A percentile compares a stretch with the other conserved stretches of the same genome.
phyloP scores from a whole-genome alignment of 305 asterid genomes.

The Fraxinus latifolia region DNA sequence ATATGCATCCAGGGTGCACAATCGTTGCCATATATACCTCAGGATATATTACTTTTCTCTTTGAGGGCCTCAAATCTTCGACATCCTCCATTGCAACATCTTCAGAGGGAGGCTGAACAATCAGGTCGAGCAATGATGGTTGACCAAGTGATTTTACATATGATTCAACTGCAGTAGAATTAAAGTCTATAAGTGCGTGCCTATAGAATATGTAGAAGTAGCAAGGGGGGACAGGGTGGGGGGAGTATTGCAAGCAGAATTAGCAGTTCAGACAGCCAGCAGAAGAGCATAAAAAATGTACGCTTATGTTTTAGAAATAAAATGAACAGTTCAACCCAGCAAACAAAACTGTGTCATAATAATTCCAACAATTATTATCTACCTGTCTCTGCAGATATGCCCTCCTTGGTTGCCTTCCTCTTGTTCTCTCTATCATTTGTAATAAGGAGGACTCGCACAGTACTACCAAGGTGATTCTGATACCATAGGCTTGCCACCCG shows the following conservation, averaged over 20 bases:
- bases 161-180: constrained; percentile 71
- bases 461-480: constrained; percentile 77
- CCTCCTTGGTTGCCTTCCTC: constrained; percentile 76
- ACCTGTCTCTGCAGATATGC: constrained; percentile 93
- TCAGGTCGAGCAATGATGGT: constrained; percentile 82
- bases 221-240: not conserved
- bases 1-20: constrained; percentile 17
- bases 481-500: constrained; percentile 93
- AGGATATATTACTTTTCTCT: constrained; percentile 75
- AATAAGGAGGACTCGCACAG: constrained; percentile 60
- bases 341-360: not conserved
- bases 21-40: constrained; percentile 53
- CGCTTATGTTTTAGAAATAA: constrained; percentile 2
- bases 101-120: constrained; percentile 76
- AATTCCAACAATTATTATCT: constrained; percentile 9
- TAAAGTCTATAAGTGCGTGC: constrained; percentile 17
- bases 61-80: constrained; percentile 86
- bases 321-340: not conserved
- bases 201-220: not conserved
- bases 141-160: constrained; percentile 84
- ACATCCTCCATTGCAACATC: constrained; percentile 78
- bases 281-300: constrained; percentile 11
- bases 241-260: not conserved
- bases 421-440: constrained; percentile 91
- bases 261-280: constrained; percentile 13